Base-by-base conservation (phyloP, 2,329 filamentous ascomycete species). In the Colletotrichum theobromicola region DNA sequence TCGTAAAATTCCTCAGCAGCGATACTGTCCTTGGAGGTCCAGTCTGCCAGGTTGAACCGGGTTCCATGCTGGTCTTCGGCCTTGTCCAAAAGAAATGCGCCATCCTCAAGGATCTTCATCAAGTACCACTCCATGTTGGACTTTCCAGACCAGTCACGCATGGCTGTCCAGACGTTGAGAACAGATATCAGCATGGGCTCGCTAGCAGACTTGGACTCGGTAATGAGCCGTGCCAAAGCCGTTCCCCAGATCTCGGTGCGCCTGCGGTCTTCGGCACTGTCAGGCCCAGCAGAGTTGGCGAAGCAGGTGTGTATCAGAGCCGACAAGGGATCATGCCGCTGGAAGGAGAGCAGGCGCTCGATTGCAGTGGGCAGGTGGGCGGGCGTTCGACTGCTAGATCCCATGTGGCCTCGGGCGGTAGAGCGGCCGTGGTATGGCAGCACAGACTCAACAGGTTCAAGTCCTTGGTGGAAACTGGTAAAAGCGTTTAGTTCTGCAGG, bases 91-190 rank as follows among this genome's bases (percentile, higher is more conserved):
- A 98, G 88, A 81, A 98, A 98, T 50, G 95, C 94, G 77, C 97
- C 97, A 79, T 97, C 94, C 84, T 98, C 95, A 35, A 99, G 90
- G 75, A 97, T 95, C 82, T 97, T 94, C 94, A 98, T 97, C 15
- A 99, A 90, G 83, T 96, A 98, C 85, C 95, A 94, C 85, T 98
- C 96, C 88, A 99, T 92, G 77, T 95, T 97, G 78, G 93, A 91
- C 79, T 94, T 95, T 72, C 95, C 95, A 53, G 95, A 94, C 96
- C 96, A 98, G 83, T 96, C 93, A 76, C 94, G 92, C 89, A 96
- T 94, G 70, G 92, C 89, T 66, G 94, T 93, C 94, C 95, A 98
- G 71, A 95, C 93, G 83, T 97, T 96, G 65, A 99, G 89, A 37
- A 98, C 92, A 62, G 94, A 93, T 76, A 94, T 93, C 72, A 98